Evolutionary conservation across 192 early-diverging fungal species (phyloP).

Genomic region (Irineochytrium annulatum): DNA sequence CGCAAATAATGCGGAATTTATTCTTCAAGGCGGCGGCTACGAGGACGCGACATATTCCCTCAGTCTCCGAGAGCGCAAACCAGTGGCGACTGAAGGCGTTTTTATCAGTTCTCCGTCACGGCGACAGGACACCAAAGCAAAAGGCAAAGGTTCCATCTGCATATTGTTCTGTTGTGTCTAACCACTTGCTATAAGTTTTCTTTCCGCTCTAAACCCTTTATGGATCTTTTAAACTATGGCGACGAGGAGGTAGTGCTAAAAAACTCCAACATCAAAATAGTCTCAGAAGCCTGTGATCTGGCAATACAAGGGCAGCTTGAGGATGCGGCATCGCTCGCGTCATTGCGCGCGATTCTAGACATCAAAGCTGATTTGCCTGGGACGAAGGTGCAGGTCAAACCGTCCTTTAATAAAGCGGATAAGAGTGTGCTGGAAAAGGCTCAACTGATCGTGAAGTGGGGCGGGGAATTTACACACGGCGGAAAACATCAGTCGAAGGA

Average conservation of each 20-base stretch:
- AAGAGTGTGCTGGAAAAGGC: slow-evolving; percentile 54
- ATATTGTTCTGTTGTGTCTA: background rate
- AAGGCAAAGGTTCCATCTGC: slow-evolving; percentile 76
- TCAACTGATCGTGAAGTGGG: slow-evolving; percentile 96
- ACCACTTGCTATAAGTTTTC: slow-evolving; percentile 66
- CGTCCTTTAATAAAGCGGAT: slow-evolving; percentile 58
- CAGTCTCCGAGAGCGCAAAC: slow-evolving; percentile 61
- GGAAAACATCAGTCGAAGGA: slow-evolving; percentile 86
- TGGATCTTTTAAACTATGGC: slow-evolving; percentile 62
- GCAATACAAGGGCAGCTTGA: slow-evolving; percentile 53
- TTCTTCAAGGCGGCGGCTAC: slow-evolving; percentile 63
- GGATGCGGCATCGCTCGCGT: slow-evolving; percentile 54
- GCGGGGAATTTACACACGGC: slow-evolving; percentile 87
- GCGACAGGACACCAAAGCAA: slow-evolving; percentile 95
- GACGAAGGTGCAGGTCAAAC: slow-evolving; percentile 91
- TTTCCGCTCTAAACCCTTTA: slow-evolving; percentile 67
- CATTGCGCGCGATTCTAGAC: slow-evolving; percentile 70
- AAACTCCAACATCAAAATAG: slow-evolving; percentile 60
- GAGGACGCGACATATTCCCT: background rate
- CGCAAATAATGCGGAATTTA: slow-evolving; percentile 66
- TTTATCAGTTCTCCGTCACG: slow-evolving; percentile 88
- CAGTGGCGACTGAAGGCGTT: slow-evolving; percentile 94
- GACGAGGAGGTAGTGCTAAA: slow-evolving; percentile 80
- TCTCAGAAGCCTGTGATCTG: slow-evolving; percentile 57
- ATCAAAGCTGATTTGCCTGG: slow-evolving; percentile 78